These are phyloP conservation scores for Diophrys sp. DNA, from an alignment of 73 alveolate genomes.

Conservation along the genomic window DNA sequence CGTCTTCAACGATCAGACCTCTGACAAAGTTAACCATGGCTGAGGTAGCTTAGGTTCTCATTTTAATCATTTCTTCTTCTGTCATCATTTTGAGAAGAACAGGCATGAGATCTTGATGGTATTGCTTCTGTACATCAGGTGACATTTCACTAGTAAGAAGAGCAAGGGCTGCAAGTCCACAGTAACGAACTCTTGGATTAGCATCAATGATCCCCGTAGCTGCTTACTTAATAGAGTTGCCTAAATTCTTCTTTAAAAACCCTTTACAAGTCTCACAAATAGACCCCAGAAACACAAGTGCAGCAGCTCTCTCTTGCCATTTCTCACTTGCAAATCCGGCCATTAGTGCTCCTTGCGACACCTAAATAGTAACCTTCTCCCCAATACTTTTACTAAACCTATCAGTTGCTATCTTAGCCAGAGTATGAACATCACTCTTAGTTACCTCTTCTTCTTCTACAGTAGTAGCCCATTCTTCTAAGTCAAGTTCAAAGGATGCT, in stretches of 20 bases:
- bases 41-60: conserved; percentile 32
- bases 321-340: not conserved
- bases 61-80: conserved; percentile 12
- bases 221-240: conserved; percentile 62
- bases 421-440: conserved; percentile 20
- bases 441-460: conserved; percentile 31
- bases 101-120: conserved; percentile 33
- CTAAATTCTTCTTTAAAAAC: conserved; percentile 47
- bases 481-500: conserved; percentile 12
- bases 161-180: conserved; percentile 57
- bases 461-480: conserved; percentile 21
- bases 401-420: conserved; percentile 16
- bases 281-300: conserved; percentile 17
- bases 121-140: conserved; percentile 26
- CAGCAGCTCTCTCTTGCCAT: conserved; percentile 39
- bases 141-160: conserved; percentile 65
- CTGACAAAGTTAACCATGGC: conserved; percentile 28
- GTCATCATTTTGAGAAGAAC: conserved; percentile 24
- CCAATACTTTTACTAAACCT: conserved; percentile 21
- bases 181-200: conserved; percentile 75
- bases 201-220: conserved; percentile 60
- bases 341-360: conserved; percentile 1
- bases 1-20: conserved; percentile 28
- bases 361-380: conserved; percentile 19
- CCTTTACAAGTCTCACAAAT: conserved; percentile 65